These are phyloP conservation scores for Heritiera fomes DNA, from an alignment of 345 rosid genomes.

Conservation along the genomic window DNA sequence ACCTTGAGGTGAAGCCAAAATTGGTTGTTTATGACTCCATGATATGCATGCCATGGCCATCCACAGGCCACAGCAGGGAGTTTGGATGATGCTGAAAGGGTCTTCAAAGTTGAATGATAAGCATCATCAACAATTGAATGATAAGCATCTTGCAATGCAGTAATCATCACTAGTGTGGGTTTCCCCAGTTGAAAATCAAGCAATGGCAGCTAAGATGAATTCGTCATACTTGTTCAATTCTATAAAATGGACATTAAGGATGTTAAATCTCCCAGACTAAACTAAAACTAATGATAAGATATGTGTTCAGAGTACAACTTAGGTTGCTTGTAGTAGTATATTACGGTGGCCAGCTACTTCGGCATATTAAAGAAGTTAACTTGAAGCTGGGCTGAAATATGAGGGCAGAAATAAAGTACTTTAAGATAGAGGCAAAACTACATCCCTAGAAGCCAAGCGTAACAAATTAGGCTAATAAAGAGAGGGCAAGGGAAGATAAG, in stretches of 20 bases:
- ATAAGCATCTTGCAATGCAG: conserved; percentile 65
- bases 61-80: conserved; percentile 37
- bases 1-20: conserved; percentile 28
- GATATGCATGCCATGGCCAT: conserved; percentile 25
- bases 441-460: neutral
- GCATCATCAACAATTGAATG: conserved; percentile 86
- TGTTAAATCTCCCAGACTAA: neutral
- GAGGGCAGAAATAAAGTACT: neutral
- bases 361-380: too few species aligned
- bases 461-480: neutral
- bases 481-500: neutral
- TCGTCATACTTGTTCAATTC: neutral
- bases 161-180: neutral
- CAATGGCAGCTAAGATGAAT: neutral
- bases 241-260: neutral
- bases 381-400: neutral
- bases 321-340: neutral
- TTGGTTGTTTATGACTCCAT: conserved; percentile 33
- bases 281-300: neutral
- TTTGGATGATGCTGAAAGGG: conserved; percentile 32
- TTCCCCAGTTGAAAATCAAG: neutral
- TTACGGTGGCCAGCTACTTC: neutral
- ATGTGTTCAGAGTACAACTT: neutral
- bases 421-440: neutral
- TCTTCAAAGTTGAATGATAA: conserved; percentile 54